Base-by-base conservation (phyloP, 2,329 filamentous ascomycete genomes). In the Penicillium sp. region DNA sequence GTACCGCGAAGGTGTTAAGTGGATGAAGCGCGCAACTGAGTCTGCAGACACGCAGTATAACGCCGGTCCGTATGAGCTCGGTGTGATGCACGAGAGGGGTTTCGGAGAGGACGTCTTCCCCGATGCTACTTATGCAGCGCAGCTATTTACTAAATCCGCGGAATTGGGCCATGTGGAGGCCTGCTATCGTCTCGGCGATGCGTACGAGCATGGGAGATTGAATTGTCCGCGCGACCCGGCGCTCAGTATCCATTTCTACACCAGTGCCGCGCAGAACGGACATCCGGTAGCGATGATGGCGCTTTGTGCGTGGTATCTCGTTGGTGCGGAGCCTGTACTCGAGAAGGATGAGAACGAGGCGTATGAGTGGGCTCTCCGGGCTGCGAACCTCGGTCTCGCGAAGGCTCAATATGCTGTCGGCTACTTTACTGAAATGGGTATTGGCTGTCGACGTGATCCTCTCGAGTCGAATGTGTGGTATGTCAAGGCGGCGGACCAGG, bases 381-480 rank as follows among this genome's bases (percentile, higher is more conserved):
- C 94, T 54, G 93, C 93, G 33, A 89, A 94, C 61, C 81, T 88
- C 64, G 93, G 76, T 2, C 73, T 82, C 8, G 73, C 78, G 2
- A 86, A 86, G 73, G 94, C 94, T n/a, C 87, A 97, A 73, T 99
- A 97, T 68, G 91, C 94, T 0, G 86, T 96, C 23, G 94, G 92
- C 45, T 97, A 97, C 77, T 99, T 99, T 73, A 97, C 93, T 6
- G 94, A 99, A 75, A 96, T 95, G 90, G 94, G 94, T 62, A 97
- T 99, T 67, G 94, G 94, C 50, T 97, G 92, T 74, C 89, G 92
- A 38, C 87, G 91, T 49, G 94, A 99, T 73, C 87, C 93, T n/a
- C 84, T 99, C 43, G 93, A 97, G 75, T 93, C 94, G 66, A 99
- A 99, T 70, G 90, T 96, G 33, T 97, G 93, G 93, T 99, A 99